Base-by-base conservation (phyloP, 768 basidiomycete species). In the Favolaschia claudopus region DNA sequence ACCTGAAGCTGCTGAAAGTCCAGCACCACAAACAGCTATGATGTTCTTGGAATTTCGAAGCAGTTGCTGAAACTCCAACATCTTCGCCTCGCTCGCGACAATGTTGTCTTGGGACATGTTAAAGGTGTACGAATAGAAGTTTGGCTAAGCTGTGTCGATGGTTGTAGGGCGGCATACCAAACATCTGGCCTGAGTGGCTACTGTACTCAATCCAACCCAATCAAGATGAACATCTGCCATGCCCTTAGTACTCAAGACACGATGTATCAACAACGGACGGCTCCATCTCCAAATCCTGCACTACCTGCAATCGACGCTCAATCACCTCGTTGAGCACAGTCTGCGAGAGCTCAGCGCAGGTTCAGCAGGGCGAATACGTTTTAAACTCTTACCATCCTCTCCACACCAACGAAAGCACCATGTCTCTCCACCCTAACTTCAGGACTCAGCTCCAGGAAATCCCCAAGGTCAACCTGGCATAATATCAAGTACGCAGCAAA, bases 401-500 rank as follows among this genome's bases (percentile, higher is more conserved):
- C 77, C 22, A 62, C 45, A 4, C 87, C 88, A 36, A 91, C 68
- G 7, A 84, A 72, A 1, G 57, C 62, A 1, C 77, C 80, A 69
- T 85, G 86, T 31, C 72, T 68, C 14, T 76, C 70, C 10, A 82
- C 36, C 46, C 89, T 77, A 33, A 72, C 77, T 36, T 87, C 79
- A 4, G 83, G 69, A 9, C 74, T 69, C 71, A 82, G 70, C 14
- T 82, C 77, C 24, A 93, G 65, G 65, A 91, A 85, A 4, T 83
- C 78, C 15, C 86, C 80, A 7, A 89, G 65, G 5, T 78, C 74
- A 7, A 78, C 76, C 55, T 85, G 81, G 49, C 79, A 84, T 2
- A 92, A 73, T 55, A 93, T 80, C 4, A 88, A 72, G n/a, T 83
- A 79, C 7, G 91, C 86, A 1, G 86, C 85, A 67, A 91, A 90